Evolutionary conservation across 2,329 filamentous ascomycete species (phyloP), one percentile per base, ranked within the genome.

Genomic region (Dothideomycetes sp.): DNA sequence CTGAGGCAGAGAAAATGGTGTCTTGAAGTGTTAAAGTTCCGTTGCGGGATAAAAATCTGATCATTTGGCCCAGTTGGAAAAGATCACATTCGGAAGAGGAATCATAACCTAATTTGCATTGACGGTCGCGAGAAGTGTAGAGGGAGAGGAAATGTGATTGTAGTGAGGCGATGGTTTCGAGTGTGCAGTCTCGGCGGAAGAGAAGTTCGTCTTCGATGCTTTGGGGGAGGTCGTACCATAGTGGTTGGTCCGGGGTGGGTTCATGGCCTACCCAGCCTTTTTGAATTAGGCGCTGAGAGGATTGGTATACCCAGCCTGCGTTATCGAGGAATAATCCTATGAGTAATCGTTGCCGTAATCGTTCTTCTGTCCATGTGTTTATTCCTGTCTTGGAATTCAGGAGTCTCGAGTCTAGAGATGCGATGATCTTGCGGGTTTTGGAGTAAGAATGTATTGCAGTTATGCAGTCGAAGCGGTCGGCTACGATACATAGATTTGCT

Each of bases 51-150:
- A 87, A 72, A 59, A 87, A 87, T 49, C 77, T 78, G 47, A 85
- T 62, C 69, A 84, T 84, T 60, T 87, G 81, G 16, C 82, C 83
- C 1, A 88, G 71, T 59, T 88, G 83, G 53, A 82, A 88, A 2
- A 77, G 79, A 61, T 88, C 83, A 57, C 83, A 87, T 29, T 81
- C 76, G 2, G 72, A 61, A 46, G 77, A 82, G 2, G 76, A 78
- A 53, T 84, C 81, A 58, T 87, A 87, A 38, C 82, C 82, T 0
- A 85, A 69, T 51, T 76, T 77, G 59, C 83, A 87, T 55, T 86
- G 82, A 18, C 67, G 59, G 19, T 68, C 69, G n/a, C 78, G 74
- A 8, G 80, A 82, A 1, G 75, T 74, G 57, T 86, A 87, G 0
- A 82, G 63, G 5, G 58, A 55, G 3, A 87, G 62, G 43, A 85